Conservation (phyloP, 805 yeast species). For the Yamadazyma philogaea region DNA sequence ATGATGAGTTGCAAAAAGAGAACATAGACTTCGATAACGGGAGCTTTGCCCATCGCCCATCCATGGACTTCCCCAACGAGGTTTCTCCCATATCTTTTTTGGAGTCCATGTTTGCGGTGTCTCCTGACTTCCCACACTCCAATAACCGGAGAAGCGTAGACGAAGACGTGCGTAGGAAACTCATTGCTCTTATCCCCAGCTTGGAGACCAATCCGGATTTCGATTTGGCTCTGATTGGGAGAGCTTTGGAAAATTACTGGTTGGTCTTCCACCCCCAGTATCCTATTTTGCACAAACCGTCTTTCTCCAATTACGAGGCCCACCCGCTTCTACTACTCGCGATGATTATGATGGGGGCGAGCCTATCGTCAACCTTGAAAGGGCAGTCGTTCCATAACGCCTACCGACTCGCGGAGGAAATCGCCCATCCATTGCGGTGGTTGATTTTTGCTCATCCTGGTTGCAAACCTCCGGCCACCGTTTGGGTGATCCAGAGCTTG, state of each 20-base stretch:
- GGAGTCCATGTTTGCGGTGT: slow-evolving; percentile 18
- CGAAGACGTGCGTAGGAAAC: slow-evolving; percentile 11
- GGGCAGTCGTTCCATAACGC: slow-evolving; percentile 14
- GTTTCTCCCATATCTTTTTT: slow-evolving; percentile 19
- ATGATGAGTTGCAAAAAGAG: slow-evolving; percentile 16
- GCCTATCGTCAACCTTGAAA: slow-evolving; percentile 26
- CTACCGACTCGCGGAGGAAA: slow-evolving; percentile 40
- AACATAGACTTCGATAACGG: neutral
- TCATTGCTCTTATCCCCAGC: slow-evolving; percentile 17
- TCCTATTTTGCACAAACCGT: slow-evolving; percentile 57
- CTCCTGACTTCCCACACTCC: slow-evolving; percentile 21
- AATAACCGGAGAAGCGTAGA: slow-evolving; percentile 16
- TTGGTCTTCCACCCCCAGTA: slow-evolving; percentile 52
- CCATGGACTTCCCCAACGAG: slow-evolving; percentile 13
- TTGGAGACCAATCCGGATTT: slow-evolving; percentile 18
- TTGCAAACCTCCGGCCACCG: slow-evolving; percentile 68
- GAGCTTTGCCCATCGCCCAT: slow-evolving; percentile 1
- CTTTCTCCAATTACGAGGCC: slow-evolving; percentile 46
- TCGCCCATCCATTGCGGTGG: slow-evolving; percentile 63
- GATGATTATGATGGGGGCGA: slow-evolving; percentile 57
- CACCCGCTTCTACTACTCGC: slow-evolving; percentile 50
- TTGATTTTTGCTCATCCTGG: slow-evolving; percentile 62
- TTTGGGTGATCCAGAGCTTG: slow-evolving; percentile 72
- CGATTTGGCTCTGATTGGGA: slow-evolving; percentile 16
- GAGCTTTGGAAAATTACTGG: slow-evolving; percentile 47